phyloP scores from a whole-genome alignment of 257 asterid genomes.

The Salvia splendens region DNA sequence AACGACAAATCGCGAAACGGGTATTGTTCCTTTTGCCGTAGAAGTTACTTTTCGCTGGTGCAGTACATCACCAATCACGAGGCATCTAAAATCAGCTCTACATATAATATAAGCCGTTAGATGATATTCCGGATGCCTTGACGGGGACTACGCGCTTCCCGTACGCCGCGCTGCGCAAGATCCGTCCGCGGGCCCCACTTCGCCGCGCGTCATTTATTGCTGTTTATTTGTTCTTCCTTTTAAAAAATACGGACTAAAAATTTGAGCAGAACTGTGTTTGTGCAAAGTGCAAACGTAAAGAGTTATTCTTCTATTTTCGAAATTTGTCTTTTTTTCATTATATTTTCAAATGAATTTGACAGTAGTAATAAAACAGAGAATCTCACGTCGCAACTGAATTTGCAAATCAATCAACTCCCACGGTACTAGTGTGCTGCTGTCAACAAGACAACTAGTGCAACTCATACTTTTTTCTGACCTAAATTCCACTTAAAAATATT shows the following conservation, averaged over 20 bases:
- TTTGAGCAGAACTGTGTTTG: not conserved
- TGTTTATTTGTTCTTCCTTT: no score
- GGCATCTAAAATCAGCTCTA: not conserved
- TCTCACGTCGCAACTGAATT: not conserved
- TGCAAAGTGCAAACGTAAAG: not conserved
- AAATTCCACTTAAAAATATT: not conserved
- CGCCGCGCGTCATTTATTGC: not conserved
- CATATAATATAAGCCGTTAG: not conserved
- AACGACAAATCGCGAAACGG: slow-evolving; percentile 20
- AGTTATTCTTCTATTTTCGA: not conserved
- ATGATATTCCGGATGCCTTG: not conserved
- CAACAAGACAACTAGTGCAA: not conserved
- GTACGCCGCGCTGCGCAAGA: slow-evolving; percentile 26
- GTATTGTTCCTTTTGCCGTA: slow-evolving; percentile 30
- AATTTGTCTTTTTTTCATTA: not conserved
- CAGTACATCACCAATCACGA: slow-evolving; percentile 1
- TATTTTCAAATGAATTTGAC: not conserved
- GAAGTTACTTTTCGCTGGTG: not conserved
- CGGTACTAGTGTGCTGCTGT: not conserved
- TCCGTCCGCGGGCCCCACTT: not conserved
- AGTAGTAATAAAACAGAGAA: slow-evolving; percentile 1
- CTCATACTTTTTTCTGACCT: not conserved
- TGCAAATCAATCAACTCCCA: slow-evolving; percentile 21
- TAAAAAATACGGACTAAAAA: no score
- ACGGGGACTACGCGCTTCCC: slow-evolving; percentile 19